Evolutionary conservation across 2,329 filamentous ascomycete species (phyloP), one percentile per base, ranked within the genome.

Genomic region (Exophiala sideris): DNA sequence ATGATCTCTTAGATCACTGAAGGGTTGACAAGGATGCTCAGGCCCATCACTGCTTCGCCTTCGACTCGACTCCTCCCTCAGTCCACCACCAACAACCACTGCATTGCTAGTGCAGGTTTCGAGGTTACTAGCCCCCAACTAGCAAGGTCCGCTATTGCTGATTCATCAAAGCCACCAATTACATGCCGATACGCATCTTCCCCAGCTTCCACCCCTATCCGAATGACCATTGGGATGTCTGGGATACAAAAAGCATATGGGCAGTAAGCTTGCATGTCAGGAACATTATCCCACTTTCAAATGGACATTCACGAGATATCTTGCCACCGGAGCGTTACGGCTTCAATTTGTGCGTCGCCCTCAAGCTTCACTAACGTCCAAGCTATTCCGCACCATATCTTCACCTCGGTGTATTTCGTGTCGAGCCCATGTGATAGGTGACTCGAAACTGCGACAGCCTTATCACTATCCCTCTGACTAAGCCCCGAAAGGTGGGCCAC

Each of bases 111-210:
- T 46, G 53, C 48, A 38, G 3, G 20, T 48, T 39, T 39, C 8
- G n/a, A n/a, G 18, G 32, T 33, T 16, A 21, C 33, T 56, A 56
- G 53, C 48, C 45, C 39, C 21, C 38, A 42, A 54, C 48, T 57
- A 57, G 50, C 50, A 54, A 47, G 40, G 46, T 42, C 29, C 36
- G 50, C 39, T 47, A 39, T 29, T 35, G 54, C 54, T 57, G 54
- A 57, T 35, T 54, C 51, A 58, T 54, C 51, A 54, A 41, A 21
- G 42, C 55, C 47, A 44, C 44, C 52, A 49, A 40, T 42, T 45
- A 45, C 7, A 10, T 20, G 16, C 24, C 34, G 21, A 21, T 46
- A n/a, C 52, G 35, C 33, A 47, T 6, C 33, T 50, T 41, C 53
- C 41, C 45, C 48, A 56, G 53, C 48, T 48, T 56, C 44, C 53